Base-by-base conservation (phyloP, 176 grass and related monocot species). In the Saccharum officinarum region DNA sequence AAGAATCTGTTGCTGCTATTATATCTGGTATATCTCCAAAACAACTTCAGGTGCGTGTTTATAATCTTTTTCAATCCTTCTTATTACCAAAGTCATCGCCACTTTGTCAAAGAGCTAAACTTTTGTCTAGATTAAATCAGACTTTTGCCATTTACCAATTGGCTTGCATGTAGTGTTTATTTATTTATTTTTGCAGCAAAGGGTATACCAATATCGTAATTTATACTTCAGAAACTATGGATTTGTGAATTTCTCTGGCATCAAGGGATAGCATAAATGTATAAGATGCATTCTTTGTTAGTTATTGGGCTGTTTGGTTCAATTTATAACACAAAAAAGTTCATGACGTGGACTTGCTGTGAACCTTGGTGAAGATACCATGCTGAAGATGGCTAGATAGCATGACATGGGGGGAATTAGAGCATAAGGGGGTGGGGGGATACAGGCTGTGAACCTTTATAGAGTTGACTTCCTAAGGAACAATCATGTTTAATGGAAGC, bases 1-100 rank as follows among this genome's bases (percentile, higher is more conserved):
- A 86, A 85, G 95, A 98, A 78, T 70, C 16, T 61, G 49, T 93
- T 85, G 87, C 91, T 85, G 91, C 95, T 78, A 98, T 93, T 85
- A 90, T 95, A 80, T 98, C 91, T 90, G 95, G 95, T 67, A 93
- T 98, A 81, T 90, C 91, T 86, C 75, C 68, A 55, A 98, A 90
- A 47, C 95, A 98, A 90, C 87, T 98, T n/a, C 65, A 98, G 95
- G 95, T 95, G 75, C 61, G 76, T 74, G 76, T 77, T 54, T 80
- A 86, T 86, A 49, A 65, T 50, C 47, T 70, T 76, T 81, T 81
- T 86, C 46, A 64, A 81, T 49, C 15, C 60, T 46, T 44, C 25
- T 22, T n/a, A 16, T 69, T 52, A 38, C 7, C 44, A 54, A n/a
- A 25, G 69, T 90, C 20, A 78, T 81, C n/a, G 34, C 26, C 46